Evolutionary conservation across 805 yeast genomes (phyloP), one percentile per base, ranked within the genome.

Genomic region (Myxozyma vanderwaltii): DNA sequence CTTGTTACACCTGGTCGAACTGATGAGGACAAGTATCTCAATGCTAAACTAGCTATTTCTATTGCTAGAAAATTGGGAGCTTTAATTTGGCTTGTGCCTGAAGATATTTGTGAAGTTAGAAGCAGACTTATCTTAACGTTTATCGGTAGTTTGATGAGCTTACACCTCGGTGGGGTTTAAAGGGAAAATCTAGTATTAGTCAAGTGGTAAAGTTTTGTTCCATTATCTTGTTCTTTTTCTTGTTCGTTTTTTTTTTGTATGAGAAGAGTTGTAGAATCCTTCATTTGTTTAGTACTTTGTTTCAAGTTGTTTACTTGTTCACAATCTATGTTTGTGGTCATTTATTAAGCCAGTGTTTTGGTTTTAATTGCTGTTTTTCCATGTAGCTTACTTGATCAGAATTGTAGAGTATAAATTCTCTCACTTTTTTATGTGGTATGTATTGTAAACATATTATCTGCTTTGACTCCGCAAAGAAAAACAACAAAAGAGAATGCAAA

Each of bases 1-100:
- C 82, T 94, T 68, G 98, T 94, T 4, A 81, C 86, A 56, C 82
- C 85, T 51, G 96, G 96, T 43, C 73, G 76, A 43, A 84, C 88
- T 36, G 94, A 87, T 17, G 96, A 90, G 61, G 96, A 92, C 65
- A 83, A 81, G 71, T 90, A 90, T 71, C 96, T 96, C 41, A 94
- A 94, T 73, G 99, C 59, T 19, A 88, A 89, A 78, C 82, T 94
- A 73, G 99, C 99, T 21, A 94, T 94, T 72, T 94, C 98, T 1
- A 94, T 94, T 70, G 99, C 99, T 36, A 88, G 99, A 82, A 94
- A 94, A 76, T 78, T 94, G 68, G 99, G 99, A 63, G 99, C 97
- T 41, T 83, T 94, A 72, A 94, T 94, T 70, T 94, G 97, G 97
- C 81, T 94, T 68, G 97, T 94, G n/a, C 99, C 99, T n/a, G 99